These are phyloP conservation scores for Globisporangium recalcitrans DNA, from an alignment of 352 stramenopile species.

Conservation along the genomic window DNA sequence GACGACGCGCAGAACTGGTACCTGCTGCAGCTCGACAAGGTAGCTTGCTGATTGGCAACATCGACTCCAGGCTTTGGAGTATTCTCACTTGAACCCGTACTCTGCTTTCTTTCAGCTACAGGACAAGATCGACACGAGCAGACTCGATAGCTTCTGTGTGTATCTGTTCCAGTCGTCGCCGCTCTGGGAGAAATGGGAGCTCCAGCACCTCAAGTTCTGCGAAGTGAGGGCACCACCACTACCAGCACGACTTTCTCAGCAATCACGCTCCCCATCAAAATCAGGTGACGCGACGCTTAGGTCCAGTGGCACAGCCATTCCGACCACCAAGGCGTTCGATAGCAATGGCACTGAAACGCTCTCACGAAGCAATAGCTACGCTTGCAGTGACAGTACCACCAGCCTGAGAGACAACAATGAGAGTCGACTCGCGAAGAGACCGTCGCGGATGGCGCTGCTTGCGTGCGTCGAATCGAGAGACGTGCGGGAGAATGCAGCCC, in stretches of 20 bases:
- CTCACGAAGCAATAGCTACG: background rate
- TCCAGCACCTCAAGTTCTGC: slow-evolving; percentile 49
- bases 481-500: slow-evolving; percentile 8
- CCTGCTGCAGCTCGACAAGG: slow-evolving; percentile 45
- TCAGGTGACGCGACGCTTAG: background rate
- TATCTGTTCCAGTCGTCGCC: slow-evolving; percentile 57
- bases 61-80: background rate
- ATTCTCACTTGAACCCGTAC: background rate
- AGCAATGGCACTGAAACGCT: background rate
- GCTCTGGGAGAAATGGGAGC: slow-evolving; percentile 53
- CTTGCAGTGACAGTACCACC: background rate
- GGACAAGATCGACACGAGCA: slow-evolving; percentile 24
- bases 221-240: background rate
- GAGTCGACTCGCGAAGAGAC: background rate
- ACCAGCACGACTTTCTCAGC: background rate
- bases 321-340: background rate
- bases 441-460: slow-evolving; percentile 1
- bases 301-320: too few relatives aligned
- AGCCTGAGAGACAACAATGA: background rate
- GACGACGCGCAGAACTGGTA: slow-evolving; percentile 74
- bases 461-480: slow-evolving; percentile 6
- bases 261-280: too few relatives aligned
- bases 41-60: slow-evolving; percentile 14
- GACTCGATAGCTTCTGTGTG: slow-evolving; percentile 39
- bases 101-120: too few relatives aligned